Evolutionary conservation across 2,329 filamentous ascomycete genomes (phyloP).

Genomic region (Aspergillus melleus): DNA sequence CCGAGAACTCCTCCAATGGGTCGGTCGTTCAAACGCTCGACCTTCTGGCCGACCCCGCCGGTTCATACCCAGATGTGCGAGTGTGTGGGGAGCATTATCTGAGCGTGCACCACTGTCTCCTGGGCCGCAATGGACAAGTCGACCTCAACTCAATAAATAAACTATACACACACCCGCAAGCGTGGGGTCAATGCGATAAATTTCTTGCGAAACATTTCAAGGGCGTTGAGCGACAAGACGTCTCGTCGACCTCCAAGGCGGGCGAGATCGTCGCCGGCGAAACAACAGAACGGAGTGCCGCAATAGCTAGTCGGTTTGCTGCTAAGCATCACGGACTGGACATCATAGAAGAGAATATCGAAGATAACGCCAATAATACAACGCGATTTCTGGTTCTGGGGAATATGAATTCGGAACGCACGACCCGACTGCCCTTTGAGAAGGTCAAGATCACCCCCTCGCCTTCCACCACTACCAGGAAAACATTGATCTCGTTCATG

Average conservation of each 20-base stretch:
- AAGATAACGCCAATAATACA: conserved; percentile 48
- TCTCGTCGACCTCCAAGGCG: conserved; percentile 80
- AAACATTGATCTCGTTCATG: conserved; percentile 80
- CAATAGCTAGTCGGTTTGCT: conserved; percentile 75
- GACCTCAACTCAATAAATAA: conserved; percentile 64
- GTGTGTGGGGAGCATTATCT: conserved; percentile 86
- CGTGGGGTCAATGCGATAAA: conserved; percentile 82
- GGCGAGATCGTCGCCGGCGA: conserved; percentile 70
- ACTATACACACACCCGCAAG: conserved; percentile 92
- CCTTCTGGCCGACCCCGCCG: conserved; percentile 74
- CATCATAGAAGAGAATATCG: conserved; percentile 58
- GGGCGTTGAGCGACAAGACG: conserved; percentile 76
- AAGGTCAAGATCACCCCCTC: conserved; percentile 11
- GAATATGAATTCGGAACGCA: conserved; percentile 33
- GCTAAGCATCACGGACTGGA: conserved; percentile 68
- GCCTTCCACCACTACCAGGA: conserved; percentile 46
- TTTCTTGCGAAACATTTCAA: conserved; percentile 73
- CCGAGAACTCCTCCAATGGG: conserved; percentile 96
- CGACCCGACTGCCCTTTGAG: conserved; percentile 20
- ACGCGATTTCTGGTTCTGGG: conserved; percentile 49
- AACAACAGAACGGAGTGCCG: conserved; percentile 63
- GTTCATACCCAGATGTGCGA: conserved; percentile 64
- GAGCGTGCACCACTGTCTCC: conserved; percentile 81
- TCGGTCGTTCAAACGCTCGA: conserved; percentile 88
- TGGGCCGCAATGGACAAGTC: conserved; percentile 41